phyloP scores from a whole-genome alignment of 805 yeast species.

The Saturnispora bothae region DNA sequence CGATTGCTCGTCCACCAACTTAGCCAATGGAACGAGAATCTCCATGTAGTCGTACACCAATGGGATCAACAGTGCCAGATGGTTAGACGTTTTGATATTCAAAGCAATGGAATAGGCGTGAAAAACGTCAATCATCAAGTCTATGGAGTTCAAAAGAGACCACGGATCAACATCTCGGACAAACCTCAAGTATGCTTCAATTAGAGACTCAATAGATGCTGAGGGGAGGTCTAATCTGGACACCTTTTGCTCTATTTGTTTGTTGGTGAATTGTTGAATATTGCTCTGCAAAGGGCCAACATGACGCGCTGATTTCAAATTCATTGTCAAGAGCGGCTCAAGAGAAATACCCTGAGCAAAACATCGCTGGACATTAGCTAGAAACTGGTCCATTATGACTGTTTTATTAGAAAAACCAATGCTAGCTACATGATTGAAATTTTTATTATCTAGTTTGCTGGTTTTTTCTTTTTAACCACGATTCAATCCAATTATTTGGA shows the following conservation, averaged over 20 bases:
- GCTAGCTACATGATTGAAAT: no score
- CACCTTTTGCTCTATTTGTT: slow-evolving; percentile 19
- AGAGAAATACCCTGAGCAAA: neutral
- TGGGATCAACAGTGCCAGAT: slow-evolving; percentile 27
- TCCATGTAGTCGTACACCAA: slow-evolving; percentile 29
- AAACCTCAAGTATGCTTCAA: slow-evolving; percentile 33
- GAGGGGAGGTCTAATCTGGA: slow-evolving; percentile 25
- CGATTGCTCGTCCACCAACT: slow-evolving; percentile 31
- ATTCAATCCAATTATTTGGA: no score
- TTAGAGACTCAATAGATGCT: slow-evolving; percentile 35
- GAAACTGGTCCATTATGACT: slow-evolving; percentile 2
- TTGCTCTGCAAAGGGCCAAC: slow-evolving; percentile 21
- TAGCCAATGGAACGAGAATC: slow-evolving; percentile 36
- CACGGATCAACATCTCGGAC: slow-evolving; percentile 45
- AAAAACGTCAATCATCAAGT: slow-evolving; percentile 36
- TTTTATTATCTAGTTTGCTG: no score
- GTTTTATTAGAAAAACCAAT: neutral
- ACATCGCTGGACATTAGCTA: slow-evolving; percentile 1
- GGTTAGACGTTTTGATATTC: slow-evolving; percentile 27
- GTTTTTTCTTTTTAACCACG: no score
- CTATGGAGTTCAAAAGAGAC: slow-evolving; percentile 45
- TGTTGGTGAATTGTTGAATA: slow-evolving; percentile 18
- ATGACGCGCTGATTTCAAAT: slow-evolving; percentile 8
- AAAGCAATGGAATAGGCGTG: slow-evolving; percentile 40
- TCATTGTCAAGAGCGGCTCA: slow-evolving; percentile 1